A percentile compares a stretch with the other conserved stretches of the same genome.
phyloP scores from a whole-genome alignment of 2,329 filamentous ascomycete genomes.

The Fusarium humuli region DNA sequence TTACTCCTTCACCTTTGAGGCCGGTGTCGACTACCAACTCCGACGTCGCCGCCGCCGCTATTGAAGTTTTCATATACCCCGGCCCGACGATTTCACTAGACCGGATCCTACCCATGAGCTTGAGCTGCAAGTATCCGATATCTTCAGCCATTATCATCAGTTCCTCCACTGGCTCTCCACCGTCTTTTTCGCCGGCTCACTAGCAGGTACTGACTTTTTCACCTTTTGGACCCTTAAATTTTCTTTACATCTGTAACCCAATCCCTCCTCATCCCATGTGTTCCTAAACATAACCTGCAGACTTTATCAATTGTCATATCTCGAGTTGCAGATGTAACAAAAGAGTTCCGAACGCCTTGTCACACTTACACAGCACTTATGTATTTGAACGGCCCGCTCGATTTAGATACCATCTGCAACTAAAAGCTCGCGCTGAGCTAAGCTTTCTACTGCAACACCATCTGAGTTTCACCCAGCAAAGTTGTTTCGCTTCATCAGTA shows the following conservation, averaged over 20 bases:
- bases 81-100: constrained; percentile 33
- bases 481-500: constrained; percentile 34
- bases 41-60: constrained; percentile 25
- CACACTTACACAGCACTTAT: constrained; percentile 46
- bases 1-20: constrained; percentile 13
- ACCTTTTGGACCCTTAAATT: constrained; percentile 14
- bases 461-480: constrained; percentile 27
- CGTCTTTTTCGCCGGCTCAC: constrained; percentile 42
- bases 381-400: constrained; percentile 16
- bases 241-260: constrained; percentile 26
- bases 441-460: constrained; percentile 36
- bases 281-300: constrained; percentile 41
- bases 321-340: constrained; percentile 31
- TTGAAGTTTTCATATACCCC: constrained; percentile 38
- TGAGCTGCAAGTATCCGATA: constrained; percentile 31
- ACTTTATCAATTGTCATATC: constrained; percentile 32
- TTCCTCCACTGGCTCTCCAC: constrained; percentile 43
- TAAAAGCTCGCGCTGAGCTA: constrained; percentile 39
- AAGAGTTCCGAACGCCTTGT: constrained; percentile 30
- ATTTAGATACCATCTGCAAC: constrained; percentile 25
- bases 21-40: constrained; percentile 22
- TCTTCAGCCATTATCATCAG: constrained; percentile 38
- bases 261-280: constrained; percentile 27
- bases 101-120: constrained; percentile 28
- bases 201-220: constrained; percentile 42